Conservation (phyloP, 345 rosid genomes). For the Salix udensis region DNA sequence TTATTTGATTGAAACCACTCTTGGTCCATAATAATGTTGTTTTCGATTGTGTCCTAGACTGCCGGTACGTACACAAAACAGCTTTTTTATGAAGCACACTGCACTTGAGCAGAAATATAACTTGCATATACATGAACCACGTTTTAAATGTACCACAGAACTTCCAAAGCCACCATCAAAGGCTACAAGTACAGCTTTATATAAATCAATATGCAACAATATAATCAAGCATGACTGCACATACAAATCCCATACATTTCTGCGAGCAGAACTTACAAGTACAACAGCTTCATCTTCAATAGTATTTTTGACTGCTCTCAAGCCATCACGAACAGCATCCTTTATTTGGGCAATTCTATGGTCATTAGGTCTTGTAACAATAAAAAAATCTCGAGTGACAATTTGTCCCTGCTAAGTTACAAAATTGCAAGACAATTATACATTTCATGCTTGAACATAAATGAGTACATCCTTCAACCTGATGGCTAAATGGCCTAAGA, state of each 20-base stretch:
- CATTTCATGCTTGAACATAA: not conserved
- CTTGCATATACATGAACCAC: not conserved
- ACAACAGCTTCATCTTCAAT: conserved; percentile 89
- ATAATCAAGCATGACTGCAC: not conserved
- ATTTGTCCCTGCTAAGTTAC: not conserved
- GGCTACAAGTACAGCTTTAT: not conserved
- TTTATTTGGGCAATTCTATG: conserved; percentile 98
- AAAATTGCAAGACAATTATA: not conserved
- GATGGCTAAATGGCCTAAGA: not conserved
- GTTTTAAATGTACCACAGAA: no score
- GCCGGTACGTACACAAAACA: not conserved
- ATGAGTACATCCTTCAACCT: not conserved
- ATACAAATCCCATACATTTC: not conserved
- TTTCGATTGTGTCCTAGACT: not conserved
- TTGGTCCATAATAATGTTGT: not conserved
- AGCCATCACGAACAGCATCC: conserved; percentile 96
- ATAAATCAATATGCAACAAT: not conserved
- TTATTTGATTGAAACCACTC: no score
- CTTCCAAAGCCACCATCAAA: not conserved
- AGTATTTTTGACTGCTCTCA: conserved; percentile 91
- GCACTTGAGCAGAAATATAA: not conserved
- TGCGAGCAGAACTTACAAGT: conserved; percentile 44
- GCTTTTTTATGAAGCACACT: not conserved
- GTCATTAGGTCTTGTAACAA: conserved; percentile 78
- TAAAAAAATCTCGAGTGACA: not conserved